These are phyloP conservation scores for Nicotiana otophora DNA, from an alignment of 257 asterid species.

Conservation along the genomic window DNA sequence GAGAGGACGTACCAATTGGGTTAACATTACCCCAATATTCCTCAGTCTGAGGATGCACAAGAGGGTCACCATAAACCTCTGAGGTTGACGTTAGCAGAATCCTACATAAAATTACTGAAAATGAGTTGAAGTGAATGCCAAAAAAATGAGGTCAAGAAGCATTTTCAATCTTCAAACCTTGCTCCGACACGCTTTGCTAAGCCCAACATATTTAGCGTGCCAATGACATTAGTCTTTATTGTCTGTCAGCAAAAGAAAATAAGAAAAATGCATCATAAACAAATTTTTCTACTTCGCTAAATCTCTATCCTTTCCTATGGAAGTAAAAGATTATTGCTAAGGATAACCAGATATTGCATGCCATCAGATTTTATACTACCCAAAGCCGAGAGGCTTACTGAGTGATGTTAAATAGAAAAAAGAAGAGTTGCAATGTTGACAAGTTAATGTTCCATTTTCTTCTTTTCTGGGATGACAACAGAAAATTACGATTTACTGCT, in stretches of 20 bases:
- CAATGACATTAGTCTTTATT: conserved; percentile 91
- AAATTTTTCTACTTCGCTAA: background rate
- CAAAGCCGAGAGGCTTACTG: background rate
- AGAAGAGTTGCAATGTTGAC: background rate
- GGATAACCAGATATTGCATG: background rate
- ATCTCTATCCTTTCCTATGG: background rate
- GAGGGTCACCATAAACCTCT: conserved; percentile 96
- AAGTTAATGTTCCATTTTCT: background rate
- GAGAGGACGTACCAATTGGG: conserved; percentile 64
- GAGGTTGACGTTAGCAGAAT: conserved; percentile 89
- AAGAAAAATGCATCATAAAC: background rate
- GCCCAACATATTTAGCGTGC: conserved; percentile 93
- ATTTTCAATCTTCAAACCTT: conserved; percentile 37
- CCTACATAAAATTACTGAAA: conserved; percentile 26
- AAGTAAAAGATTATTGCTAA: background rate
- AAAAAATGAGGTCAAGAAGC: background rate
- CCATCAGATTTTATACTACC: background rate
- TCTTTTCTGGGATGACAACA: background rate
- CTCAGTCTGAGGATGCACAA: conserved; percentile 88
- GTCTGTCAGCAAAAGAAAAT: conserved; percentile 38
- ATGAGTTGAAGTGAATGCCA: background rate
- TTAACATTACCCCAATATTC: conserved; percentile 96
- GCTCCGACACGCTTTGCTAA: conserved; percentile 97
- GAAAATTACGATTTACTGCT: background rate
- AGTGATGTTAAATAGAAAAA: background rate